Evolutionary conservation across 306 rosid genomes (phyloP).

Genomic region (Cicer pinnatifidum): DNA sequence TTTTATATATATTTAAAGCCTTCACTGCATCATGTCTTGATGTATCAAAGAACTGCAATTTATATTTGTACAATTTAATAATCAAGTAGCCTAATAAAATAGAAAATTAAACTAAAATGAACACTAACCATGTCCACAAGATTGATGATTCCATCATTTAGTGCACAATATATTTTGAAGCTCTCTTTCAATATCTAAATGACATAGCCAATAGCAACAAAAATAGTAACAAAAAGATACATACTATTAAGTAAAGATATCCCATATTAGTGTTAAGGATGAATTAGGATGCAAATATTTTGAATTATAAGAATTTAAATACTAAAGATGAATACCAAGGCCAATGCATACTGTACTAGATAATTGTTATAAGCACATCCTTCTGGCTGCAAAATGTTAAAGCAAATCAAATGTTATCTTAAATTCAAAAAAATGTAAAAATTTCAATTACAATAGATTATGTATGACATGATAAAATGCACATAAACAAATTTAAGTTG

Average conservation of each 20-base stretch:
- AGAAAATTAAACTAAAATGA: slow-evolving; percentile 17
- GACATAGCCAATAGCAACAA: slow-evolving; percentile 34
- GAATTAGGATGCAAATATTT: slow-evolving; percentile 2
- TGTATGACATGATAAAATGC: neutral
- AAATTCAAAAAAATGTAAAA: slow-evolving; percentile 9
- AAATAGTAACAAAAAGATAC: slow-evolving; percentile 1
- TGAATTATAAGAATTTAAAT: neutral
- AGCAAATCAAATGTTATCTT: slow-evolving; percentile 39
- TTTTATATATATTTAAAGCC: slow-evolving; percentile 85
- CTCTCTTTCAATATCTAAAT: slow-evolving; percentile 92
- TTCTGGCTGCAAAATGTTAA: slow-evolving; percentile 79
- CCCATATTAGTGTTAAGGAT: neutral
- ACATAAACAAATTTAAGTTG: neutral
- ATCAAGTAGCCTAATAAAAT: slow-evolving; percentile 10
- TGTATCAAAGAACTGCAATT: slow-evolving; percentile 89
- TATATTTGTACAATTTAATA: slow-evolving; percentile 17
- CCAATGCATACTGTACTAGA: slow-evolving; percentile 89
- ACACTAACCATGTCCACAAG: slow-evolving; percentile 94
- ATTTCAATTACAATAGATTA: neutral
- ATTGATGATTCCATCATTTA: slow-evolving; percentile 94
- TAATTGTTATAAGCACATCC: slow-evolving; percentile 81
- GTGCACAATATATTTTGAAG: slow-evolving; percentile 93
- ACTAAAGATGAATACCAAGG: slow-evolving; percentile 65
- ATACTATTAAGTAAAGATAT: slow-evolving; percentile 8
- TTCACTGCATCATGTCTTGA: slow-evolving; percentile 89